Evolutionary conservation across 164 flowering plant genomes (phyloP).

Genomic region (Vitis labrusca): DNA sequence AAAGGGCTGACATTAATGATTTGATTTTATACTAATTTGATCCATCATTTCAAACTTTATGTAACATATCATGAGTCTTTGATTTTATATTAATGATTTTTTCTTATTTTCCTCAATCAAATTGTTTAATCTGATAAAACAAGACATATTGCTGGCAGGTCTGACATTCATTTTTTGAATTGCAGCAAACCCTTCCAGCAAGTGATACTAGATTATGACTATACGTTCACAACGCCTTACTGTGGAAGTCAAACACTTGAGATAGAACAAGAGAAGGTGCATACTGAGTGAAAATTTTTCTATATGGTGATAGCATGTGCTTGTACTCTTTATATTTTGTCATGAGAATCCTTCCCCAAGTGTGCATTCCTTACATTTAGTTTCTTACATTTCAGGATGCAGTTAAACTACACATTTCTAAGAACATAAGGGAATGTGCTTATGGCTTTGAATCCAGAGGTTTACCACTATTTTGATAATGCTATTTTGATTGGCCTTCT

Average conservation of each 20-base stretch:
- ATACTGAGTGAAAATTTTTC: slow-evolving; percentile 1
- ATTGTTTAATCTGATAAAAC: background rate
- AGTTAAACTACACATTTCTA: background rate
- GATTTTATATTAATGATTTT: too few relatives aligned
- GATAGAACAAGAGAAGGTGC: slow-evolving; percentile 46
- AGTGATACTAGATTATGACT: slow-evolving; percentile 94
- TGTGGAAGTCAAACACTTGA: slow-evolving; percentile 78
- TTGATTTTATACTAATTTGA: too few relatives aligned
- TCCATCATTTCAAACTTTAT: too few relatives aligned
- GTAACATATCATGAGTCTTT: too few relatives aligned
- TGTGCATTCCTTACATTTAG: background rate
- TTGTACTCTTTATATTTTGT: background rate
- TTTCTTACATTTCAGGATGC: background rate
- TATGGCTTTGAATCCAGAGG: background rate
- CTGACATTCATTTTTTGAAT: background rate
- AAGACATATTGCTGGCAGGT: background rate
- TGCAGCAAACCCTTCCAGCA: slow-evolving; percentile 89
- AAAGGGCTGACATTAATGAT: too few relatives aligned
- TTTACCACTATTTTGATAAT: background rate
- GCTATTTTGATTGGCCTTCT: slow-evolving; percentile 6
- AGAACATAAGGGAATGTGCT: background rate
- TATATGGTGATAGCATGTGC: too few relatives aligned
- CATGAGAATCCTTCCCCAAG: background rate
- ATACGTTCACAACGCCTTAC: slow-evolving; percentile 98
- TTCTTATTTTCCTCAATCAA: background rate